phyloP scores from a whole-genome alignment of 169 alveolate species.

The Eimeria tenella region DNA sequence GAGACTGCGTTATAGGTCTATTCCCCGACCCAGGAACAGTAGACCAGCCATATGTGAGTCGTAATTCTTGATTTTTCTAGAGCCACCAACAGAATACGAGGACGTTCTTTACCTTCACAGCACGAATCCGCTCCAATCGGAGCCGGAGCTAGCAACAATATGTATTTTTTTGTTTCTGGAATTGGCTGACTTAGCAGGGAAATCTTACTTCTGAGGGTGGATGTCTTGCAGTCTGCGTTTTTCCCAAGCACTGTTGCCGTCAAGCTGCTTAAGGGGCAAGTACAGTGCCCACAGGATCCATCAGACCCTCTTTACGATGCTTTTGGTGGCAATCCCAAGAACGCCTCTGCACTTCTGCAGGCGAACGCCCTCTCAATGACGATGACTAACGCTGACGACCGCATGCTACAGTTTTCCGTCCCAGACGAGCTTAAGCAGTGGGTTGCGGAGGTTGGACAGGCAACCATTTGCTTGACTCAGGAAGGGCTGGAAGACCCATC shows the following conservation, averaged over 20 bases:
- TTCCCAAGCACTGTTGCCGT: constrained; percentile 42
- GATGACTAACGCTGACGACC: not conserved
- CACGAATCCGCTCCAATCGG: too few relatives aligned
- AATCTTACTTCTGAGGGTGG: not conserved
- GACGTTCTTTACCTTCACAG: too few relatives aligned
- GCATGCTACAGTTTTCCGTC: constrained; percentile 1
- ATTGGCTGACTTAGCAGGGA: too few relatives aligned
- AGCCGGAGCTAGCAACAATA: too few relatives aligned
- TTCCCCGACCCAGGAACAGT: constrained; percentile 32
- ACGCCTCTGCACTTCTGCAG: not conserved
- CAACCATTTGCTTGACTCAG: constrained; percentile 60
- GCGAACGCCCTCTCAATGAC: constrained; percentile 47
- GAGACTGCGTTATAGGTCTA: constrained; percentile 53
- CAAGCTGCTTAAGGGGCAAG: constrained; percentile 42
- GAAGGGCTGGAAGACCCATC: constrained; percentile 38
- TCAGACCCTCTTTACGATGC: not conserved
- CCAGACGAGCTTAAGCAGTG: not conserved
- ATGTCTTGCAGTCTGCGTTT: constrained; percentile 36
- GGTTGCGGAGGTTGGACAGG: constrained; percentile 20
- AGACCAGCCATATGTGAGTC: constrained; percentile 9
- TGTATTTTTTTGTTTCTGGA: too few relatives aligned
- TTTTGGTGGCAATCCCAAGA: constrained; percentile 3
- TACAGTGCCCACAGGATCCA: constrained; percentile 26
- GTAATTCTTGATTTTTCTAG: too few relatives aligned
- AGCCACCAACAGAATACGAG: too few relatives aligned